Conservation (phyloP, 257 asterid species). For the Nicotiana obtusifolia region DNA sequence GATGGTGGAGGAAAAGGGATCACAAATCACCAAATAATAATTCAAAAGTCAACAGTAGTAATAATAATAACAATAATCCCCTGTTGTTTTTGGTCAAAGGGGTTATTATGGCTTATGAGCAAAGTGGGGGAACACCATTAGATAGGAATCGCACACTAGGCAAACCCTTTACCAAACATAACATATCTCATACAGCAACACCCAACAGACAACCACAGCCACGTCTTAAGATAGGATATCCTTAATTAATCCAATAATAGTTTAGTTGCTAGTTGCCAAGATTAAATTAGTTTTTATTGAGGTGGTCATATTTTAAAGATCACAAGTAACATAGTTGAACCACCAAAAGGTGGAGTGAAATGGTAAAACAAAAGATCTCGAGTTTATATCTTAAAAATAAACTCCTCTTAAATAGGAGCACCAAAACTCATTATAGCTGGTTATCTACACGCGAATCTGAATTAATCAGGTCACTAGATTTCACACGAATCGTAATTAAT, state of each 20-base stretch:
- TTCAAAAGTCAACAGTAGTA: background rate
- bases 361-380: no score
- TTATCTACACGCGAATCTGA: no score
- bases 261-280: background rate
- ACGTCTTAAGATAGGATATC: background rate
- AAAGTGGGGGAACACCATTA: background rate
- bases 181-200: background rate
- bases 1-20: no score
- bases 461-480: no score
- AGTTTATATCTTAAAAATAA: no score
- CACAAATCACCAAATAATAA: background rate
- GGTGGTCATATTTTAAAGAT: background rate
- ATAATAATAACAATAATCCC: background rate
- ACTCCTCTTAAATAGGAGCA: no score
- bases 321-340: no score
- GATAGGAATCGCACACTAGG: background rate
- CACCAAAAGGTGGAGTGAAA: no score
- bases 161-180: background rate
- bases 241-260: no score
- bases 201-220: background rate
- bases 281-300: background rate
- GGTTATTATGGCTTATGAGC: background rate
- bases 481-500: no score
- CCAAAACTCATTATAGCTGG: no score
- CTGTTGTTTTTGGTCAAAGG: background rate